Base-by-base conservation (phyloP, 208 protist genomes). In the Sergeia podlipaevii region DNA sequence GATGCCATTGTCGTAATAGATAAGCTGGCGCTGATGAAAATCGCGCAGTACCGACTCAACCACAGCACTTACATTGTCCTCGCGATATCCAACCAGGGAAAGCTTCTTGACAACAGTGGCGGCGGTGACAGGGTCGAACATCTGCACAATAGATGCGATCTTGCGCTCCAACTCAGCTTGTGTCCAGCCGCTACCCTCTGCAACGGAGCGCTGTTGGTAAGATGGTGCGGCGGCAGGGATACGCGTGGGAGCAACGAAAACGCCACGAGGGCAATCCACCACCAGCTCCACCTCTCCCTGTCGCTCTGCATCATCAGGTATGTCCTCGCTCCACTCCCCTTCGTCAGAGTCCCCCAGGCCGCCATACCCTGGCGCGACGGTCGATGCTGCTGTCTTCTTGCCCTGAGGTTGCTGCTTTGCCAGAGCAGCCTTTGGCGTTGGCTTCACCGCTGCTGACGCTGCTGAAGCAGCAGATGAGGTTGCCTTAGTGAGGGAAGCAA, bases 1-100 rank as follows among this genome's bases (percentile, higher is more conserved):
- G 46, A 91, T 91, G 29, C 77, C 87, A 53, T 67, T 88, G 48
- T 91, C 87, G 45, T 86, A 91, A 18, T 83, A 85, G 32, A 94
- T 76, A 24, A 89, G 68, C 44, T 91, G 72, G n/a, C 74, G 68
- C n/a, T 81, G 53, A 47, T 91, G 82, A 60, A 93, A 91, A 23
- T 67, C 69, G 2, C 51, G 65, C 36, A 93, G 56, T 28, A 79
- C 70, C n/a, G 42, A 33, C 56, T 89, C 77, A 10, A 93, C 86
- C 1, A 50, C 56, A 4, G 45, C 26, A 46, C 44, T 46, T 1
- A 74, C 82, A 30, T 53, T 55, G 0, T 60, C 30, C 0, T 54
- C 70, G 17, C 59, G 69, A 49, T 85, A 93, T 15, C 86, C 86
- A 50, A 86, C 76, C 43, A 80, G 66, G 20, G 74, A 47, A 13